phyloP scores from a whole-genome alignment of 2,329 filamentous ascomycete species.

The Cladosporium sp. region DNA sequence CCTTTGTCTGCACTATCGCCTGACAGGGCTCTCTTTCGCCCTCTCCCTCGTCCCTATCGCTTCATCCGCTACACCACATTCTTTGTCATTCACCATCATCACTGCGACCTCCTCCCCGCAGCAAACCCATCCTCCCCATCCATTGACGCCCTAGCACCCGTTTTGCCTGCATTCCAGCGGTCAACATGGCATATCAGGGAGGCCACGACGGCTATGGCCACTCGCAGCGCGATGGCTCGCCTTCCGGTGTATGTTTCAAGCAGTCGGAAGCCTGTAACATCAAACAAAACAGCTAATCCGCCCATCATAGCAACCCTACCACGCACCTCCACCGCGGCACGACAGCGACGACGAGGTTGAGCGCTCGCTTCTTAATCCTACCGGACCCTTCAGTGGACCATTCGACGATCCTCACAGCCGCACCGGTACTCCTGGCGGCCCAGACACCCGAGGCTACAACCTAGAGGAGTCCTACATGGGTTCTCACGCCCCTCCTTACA shows the following conservation, averaged over 20 bases:
- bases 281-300: background rate
- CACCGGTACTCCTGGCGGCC: constrained; percentile 34
- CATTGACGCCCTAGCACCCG: constrained; percentile 1
- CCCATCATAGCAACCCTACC: constrained; percentile 22
- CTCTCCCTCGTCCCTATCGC: background rate
- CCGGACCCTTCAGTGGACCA: constrained; percentile 42
- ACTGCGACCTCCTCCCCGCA: background rate
- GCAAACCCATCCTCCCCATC: background rate
- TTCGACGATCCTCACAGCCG: constrained; percentile 43
- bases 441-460: constrained; percentile 42
- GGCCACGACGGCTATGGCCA: constrained; percentile 9
- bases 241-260: background rate
- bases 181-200: constrained; percentile 13
- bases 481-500: constrained; percentile 31
- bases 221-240: constrained; percentile 3
- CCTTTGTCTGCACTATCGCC: constrained; percentile 6
- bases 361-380: constrained; percentile 47
- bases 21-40: background rate
- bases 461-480: constrained; percentile 48
- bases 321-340: constrained; percentile 24
- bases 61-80: background rate
- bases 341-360: constrained; percentile 44
- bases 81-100: background rate
- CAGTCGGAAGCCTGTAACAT: background rate
- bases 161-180: constrained; percentile 11